Conservation (phyloP, 805 yeast genomes). For the Aciculoconidium aculeatum region DNA sequence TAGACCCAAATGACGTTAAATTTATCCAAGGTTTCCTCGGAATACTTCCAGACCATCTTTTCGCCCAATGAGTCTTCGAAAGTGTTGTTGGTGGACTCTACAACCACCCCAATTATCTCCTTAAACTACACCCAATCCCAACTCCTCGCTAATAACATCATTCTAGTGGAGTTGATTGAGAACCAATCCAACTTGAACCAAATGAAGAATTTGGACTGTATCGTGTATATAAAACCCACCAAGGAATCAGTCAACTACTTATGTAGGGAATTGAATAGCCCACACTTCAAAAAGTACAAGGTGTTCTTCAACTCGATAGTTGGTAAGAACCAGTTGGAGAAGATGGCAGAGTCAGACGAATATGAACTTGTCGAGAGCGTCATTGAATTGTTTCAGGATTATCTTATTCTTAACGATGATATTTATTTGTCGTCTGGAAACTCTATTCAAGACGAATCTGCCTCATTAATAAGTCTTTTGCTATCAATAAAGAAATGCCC, state of each 20-base stretch:
- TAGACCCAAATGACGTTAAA: constrained; percentile 19
- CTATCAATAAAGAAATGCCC: constrained; percentile 77
- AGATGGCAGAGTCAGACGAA: constrained; percentile 87
- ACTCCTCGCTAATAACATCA: constrained; percentile 76
- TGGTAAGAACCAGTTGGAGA: constrained; percentile 72
- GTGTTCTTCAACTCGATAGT: constrained; percentile 73
- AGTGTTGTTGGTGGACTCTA: constrained; percentile 72
- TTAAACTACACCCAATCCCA: constrained; percentile 85
- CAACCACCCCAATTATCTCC: constrained; percentile 82
- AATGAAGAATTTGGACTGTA: constrained; percentile 65
- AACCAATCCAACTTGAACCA: constrained; percentile 60
- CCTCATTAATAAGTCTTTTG: constrained; percentile 46
- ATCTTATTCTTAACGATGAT: constrained; percentile 64
- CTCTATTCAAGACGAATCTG: constrained; percentile 29
- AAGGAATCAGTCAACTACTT: constrained; percentile 56
- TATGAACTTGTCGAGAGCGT: constrained; percentile 71
- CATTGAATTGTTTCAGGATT: constrained; percentile 83
- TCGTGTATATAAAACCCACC: constrained; percentile 72
- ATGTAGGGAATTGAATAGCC: constrained; percentile 63
- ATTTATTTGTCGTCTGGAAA: constrained; percentile 17
- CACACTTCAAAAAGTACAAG: constrained; percentile 75
- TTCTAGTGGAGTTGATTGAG: constrained; percentile 58
- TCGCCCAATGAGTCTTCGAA: constrained; percentile 38
- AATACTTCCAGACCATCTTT: constrained; percentile 28
- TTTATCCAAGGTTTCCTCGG: constrained; percentile 21